phyloP scores from a whole-genome alignment of 148 eudicot species.

The Cornus florida region DNA sequence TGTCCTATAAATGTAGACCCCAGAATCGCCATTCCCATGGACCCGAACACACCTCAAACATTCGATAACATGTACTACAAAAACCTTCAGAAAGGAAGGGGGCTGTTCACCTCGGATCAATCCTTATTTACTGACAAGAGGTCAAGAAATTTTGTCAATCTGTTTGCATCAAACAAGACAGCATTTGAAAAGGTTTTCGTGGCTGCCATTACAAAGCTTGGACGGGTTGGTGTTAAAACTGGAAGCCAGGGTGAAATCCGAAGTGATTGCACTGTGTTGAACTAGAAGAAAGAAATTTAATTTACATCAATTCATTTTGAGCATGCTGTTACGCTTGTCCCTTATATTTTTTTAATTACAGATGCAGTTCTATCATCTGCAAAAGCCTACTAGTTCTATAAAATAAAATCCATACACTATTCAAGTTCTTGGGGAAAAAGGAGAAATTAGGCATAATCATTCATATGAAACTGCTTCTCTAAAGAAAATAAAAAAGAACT shows the following conservation, averaged over 20 bases:
- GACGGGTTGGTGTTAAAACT: slow-evolving; percentile 65
- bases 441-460: no score
- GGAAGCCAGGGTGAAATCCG: slow-evolving; percentile 72
- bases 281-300: neutral
- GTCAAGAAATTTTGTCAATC: slow-evolving; percentile 48
- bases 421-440: no score
- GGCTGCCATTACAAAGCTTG: slow-evolving; percentile 63
- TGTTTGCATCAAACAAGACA: slow-evolving; percentile 44
- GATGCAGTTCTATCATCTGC: no score
- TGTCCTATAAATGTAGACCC: slow-evolving; percentile 71
- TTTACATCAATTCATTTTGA: no score
- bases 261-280: slow-evolving; percentile 41
- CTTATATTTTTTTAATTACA: no score
- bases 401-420: no score
- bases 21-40: slow-evolving; percentile 59
- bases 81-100: slow-evolving; percentile 58
- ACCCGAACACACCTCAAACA: slow-evolving; percentile 55
- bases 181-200: slow-evolving; percentile 56
- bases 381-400: no score
- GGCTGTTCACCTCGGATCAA: slow-evolving; percentile 67
- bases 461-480: no score
- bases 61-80: slow-evolving; percentile 71
- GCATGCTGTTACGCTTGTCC: no score
- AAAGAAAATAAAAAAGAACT: neutral
- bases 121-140: slow-evolving; percentile 46